Percentiles rank a stretch among this genome's conserved stretches.
Conservation (phyloP, 768 basidiomycete species). For the Leccinum ochraceum region DNA sequence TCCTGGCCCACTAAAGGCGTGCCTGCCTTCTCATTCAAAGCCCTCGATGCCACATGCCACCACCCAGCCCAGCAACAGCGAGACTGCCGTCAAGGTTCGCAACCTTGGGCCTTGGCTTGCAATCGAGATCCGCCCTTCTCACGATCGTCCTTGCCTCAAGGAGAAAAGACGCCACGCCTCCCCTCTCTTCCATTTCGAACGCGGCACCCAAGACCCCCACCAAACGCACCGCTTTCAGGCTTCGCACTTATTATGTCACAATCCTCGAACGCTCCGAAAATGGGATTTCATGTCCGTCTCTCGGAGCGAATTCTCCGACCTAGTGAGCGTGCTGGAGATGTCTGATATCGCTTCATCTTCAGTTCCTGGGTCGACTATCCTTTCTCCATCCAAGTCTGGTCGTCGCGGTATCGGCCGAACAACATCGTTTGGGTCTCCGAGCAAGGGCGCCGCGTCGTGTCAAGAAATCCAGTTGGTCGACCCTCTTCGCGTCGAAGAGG, state of each 20-base stretch:
- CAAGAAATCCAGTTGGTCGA: slow-evolving; percentile 56
- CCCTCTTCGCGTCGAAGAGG: slow-evolving; percentile 67
- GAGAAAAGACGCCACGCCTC: no score
- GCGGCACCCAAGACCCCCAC: slow-evolving; percentile 43
- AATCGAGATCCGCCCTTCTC: no score
- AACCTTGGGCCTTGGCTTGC: no score
- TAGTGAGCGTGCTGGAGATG: slow-evolving; percentile 72
- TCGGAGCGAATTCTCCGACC: slow-evolving; percentile 74
- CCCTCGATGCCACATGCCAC: no score
- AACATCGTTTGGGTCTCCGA: slow-evolving; percentile 50
- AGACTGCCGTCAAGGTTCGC: no score
- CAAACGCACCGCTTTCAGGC: slow-evolving; percentile 48
- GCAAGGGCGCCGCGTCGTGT: slow-evolving; percentile 28
- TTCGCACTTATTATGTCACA: slow-evolving; percentile 54
- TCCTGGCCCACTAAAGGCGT: no score
- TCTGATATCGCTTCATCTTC: slow-evolving; percentile 56
- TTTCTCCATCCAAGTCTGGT: slow-evolving; percentile 47
- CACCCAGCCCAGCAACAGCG: no score
- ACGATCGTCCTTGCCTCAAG: no score
- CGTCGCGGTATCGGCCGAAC: slow-evolving; percentile 58
- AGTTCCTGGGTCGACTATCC: slow-evolving; percentile 33
- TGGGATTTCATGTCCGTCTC: slow-evolving; percentile 60
- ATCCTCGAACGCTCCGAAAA: slow-evolving; percentile 58
- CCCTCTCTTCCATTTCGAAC: no score
- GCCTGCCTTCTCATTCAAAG: no score